These are phyloP conservation scores for Flaveria sonorensis DNA, from an alignment of 129 eudicot genomes.

Conservation along the genomic window DNA sequence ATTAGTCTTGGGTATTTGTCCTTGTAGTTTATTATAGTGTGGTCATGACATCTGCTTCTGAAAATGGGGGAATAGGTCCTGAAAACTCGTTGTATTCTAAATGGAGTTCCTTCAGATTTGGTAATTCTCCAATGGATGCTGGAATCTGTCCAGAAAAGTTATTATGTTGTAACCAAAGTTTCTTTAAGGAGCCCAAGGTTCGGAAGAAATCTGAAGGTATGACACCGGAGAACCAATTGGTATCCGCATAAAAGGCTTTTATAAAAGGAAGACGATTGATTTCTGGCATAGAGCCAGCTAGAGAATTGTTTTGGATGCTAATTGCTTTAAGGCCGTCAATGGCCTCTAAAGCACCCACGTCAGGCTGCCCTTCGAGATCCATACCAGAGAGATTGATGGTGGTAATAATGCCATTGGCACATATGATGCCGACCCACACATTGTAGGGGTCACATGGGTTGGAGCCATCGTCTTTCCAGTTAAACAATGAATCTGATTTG, in stretches of 20 bases:
- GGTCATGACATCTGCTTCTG: slow-evolving; percentile 38
- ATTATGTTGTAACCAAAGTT: slow-evolving; percentile 54
- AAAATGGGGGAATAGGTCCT: slow-evolving; percentile 50
- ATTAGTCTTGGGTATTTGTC: slow-evolving; percentile 55
- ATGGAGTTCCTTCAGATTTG: slow-evolving; percentile 42
- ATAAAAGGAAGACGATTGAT: slow-evolving; percentile 50
- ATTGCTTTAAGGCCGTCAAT: slow-evolving; percentile 40
- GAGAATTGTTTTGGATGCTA: slow-evolving; percentile 54
- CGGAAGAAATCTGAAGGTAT: slow-evolving; percentile 53
- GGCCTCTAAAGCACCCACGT: slow-evolving; percentile 29
- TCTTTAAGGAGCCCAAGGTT: slow-evolving; percentile 54
- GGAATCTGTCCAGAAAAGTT: slow-evolving; percentile 69
- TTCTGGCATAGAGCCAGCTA: slow-evolving; percentile 66
- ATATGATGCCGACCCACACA: slow-evolving; percentile 59
- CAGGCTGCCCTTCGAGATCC: slow-evolving; percentile 56
- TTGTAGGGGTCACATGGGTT: slow-evolving; percentile 43
- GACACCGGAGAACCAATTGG: slow-evolving; percentile 65
- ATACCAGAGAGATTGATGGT: slow-evolving; percentile 39
- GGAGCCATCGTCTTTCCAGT: slow-evolving; percentile 53
- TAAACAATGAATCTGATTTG: slow-evolving; percentile 37
- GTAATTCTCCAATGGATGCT: slow-evolving; percentile 40
- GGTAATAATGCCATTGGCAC: slow-evolving; percentile 33
- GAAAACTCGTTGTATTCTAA: slow-evolving; percentile 55
- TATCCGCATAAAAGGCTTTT: slow-evolving; percentile 46
- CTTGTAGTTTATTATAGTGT: slow-evolving; percentile 55